phyloP scores from a whole-genome alignment of 139 green algal genomes.

The Micractinium sp. region DNA sequence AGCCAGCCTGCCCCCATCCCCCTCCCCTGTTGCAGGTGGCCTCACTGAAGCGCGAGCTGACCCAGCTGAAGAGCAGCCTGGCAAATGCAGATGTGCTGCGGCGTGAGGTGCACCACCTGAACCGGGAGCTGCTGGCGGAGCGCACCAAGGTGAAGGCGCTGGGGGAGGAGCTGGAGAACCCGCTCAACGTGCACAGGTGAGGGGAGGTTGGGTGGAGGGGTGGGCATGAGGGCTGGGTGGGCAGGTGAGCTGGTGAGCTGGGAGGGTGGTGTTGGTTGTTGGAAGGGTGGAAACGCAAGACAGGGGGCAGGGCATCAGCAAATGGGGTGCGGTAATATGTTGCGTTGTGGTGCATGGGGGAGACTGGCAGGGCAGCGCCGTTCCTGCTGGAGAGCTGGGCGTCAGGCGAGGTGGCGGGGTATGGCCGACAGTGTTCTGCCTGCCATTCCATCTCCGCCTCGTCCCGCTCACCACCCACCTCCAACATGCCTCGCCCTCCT shows the following conservation, averaged over 20 bases:
- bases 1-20: neutral
- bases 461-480: neutral
- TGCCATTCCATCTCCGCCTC: neutral
- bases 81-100: conserved; percentile 90
- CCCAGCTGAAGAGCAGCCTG: conserved; percentile 79
- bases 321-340: neutral
- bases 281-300: too few species aligned
- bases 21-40: conserved; percentile 46
- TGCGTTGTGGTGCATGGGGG: neutral
- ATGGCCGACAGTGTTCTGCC: too few species aligned
- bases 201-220: too few species aligned
- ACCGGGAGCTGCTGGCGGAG: conserved; percentile 79
- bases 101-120: conserved; percentile 88
- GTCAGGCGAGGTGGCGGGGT: neutral
- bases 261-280: too few species aligned
- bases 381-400: neutral
- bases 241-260: too few species aligned
- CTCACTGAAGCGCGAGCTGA: conserved; percentile 85
- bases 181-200: conserved; percentile 92
- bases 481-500: neutral
- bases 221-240: too few species aligned
- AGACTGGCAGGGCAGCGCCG: neutral
- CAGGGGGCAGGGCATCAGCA: too few species aligned
- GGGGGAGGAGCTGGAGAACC: conserved; percentile 93
- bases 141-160: conserved; percentile 84